These are phyloP conservation scores for Nicotiana undulata DNA, from an alignment of 257 asterid species.

Conservation along the genomic window DNA sequence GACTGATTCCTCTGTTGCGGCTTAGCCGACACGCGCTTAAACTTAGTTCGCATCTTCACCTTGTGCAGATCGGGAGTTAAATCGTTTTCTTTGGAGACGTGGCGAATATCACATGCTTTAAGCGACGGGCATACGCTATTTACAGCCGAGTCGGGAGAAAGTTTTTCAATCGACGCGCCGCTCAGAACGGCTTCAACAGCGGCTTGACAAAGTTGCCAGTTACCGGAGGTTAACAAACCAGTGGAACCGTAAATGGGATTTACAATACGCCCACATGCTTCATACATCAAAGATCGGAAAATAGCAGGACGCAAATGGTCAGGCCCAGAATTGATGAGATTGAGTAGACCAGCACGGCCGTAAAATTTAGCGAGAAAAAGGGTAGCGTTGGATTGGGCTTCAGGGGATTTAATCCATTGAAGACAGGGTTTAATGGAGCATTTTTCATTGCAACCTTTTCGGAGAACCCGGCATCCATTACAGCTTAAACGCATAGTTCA, in stretches of 20 bases:
- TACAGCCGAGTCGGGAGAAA: slow-evolving; percentile 26
- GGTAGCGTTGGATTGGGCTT: slow-evolving; percentile 41
- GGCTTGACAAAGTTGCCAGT: slow-evolving; percentile 36
- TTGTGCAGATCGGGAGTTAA: slow-evolving; percentile 14
- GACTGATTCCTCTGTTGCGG: slow-evolving; percentile 17
- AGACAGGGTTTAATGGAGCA: slow-evolving; percentile 34
- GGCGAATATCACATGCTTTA: slow-evolving; percentile 33
- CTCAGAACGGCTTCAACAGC: slow-evolving; percentile 37
- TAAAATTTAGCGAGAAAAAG: slow-evolving; percentile 39
- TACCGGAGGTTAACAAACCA: slow-evolving; percentile 34
- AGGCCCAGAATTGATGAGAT: slow-evolving; percentile 37
- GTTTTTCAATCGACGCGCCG: slow-evolving; percentile 26
- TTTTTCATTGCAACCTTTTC: slow-evolving; percentile 32
- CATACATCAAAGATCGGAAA: slow-evolving; percentile 32
- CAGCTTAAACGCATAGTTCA: slow-evolving; percentile 34
- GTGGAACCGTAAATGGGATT: slow-evolving; percentile 35
- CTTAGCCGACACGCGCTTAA: slow-evolving; percentile 17
- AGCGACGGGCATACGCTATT: slow-evolving; percentile 19
- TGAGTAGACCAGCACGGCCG: slow-evolving; percentile 45
- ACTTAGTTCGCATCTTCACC: slow-evolving; percentile 10
- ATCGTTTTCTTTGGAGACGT: slow-evolving; percentile 17
- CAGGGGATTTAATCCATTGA: slow-evolving; percentile 36
- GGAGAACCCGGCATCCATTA: slow-evolving; percentile 42
- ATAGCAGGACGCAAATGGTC: slow-evolving; percentile 28
- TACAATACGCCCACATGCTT: slow-evolving; percentile 39